A percentile compares a stretch with the other conserved stretches of the same genome.
Conservation (phyloP, 352 stramenopile species). For the Phytophthora citrophthora region DNA sequence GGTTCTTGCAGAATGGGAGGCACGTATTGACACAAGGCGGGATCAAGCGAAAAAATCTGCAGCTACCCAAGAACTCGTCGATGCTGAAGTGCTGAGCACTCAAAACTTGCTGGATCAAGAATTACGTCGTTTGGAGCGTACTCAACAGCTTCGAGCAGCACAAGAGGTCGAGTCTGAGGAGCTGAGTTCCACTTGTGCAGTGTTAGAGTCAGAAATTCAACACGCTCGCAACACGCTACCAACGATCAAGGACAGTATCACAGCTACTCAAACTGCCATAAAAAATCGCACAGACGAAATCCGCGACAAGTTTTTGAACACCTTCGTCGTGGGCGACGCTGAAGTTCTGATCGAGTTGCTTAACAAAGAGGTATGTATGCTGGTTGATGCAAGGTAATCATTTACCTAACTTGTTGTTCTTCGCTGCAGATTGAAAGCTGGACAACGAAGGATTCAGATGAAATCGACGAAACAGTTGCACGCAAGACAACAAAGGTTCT, state of each 20-base stretch:
- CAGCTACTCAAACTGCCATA: slow-evolving; percentile 33
- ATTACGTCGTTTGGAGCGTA: slow-evolving; percentile 5
- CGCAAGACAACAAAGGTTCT: slow-evolving; percentile 19
- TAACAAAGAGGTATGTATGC: slow-evolving; percentile 35
- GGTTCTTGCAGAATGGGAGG: slow-evolving; percentile 26
- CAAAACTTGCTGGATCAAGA: slow-evolving; percentile 25
- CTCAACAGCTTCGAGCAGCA: slow-evolving; percentile 8
- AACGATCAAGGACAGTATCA: slow-evolving; percentile 12
- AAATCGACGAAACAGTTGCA: slow-evolving; percentile 14
- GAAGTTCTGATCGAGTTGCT: slow-evolving; percentile 33
- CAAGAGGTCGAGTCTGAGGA: slow-evolving; percentile 29
- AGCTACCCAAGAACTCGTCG: slow-evolving; percentile 26
- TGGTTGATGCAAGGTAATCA: no score
- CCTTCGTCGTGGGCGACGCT: slow-evolving; percentile 35
- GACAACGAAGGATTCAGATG: slow-evolving; percentile 11
- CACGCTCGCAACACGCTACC: slow-evolving; percentile 4
- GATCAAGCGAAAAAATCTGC: slow-evolving; percentile 22
- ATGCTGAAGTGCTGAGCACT: slow-evolving; percentile 21
- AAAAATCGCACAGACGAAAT: slow-evolving; percentile 43
- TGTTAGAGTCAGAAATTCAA: slow-evolving; percentile 27
- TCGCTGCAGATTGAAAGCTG: slow-evolving; percentile 19
- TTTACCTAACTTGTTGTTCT: no score
- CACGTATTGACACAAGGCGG: slow-evolving; percentile 20
- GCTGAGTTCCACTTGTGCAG: slow-evolving; percentile 25
- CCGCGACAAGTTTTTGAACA: slow-evolving; percentile 38